Evolutionary conservation across 2,329 filamentous ascomycete species (phyloP), one percentile per base, ranked within the genome.

Genomic region (Lecanicillium sp.): DNA sequence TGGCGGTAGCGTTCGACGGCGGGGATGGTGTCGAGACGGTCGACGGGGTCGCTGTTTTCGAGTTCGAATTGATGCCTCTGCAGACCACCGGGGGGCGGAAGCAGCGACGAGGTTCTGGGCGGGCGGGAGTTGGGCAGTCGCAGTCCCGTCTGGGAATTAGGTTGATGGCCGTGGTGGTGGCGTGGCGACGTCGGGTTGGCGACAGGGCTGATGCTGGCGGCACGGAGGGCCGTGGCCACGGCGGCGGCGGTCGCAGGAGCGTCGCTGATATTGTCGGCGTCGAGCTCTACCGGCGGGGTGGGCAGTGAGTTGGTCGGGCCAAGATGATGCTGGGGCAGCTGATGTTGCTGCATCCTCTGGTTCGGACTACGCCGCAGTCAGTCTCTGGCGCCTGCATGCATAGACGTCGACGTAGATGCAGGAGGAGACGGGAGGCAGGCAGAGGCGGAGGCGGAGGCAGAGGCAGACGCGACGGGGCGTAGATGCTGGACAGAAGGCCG

Each of bases 91-190:
- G 45, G 45, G 29, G 68, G 63, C 36, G 69, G 67, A n/a, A 72
- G 60, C 45, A 74, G 62, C 37, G 71, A 73, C 26, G 70, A 72
- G 21, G 64, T 67, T 52, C 69, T 67, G 40, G 69, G 68, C 35
- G 66, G 64, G 36, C 64, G 65, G 40, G 61, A 51, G 15, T 60
- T 59, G 33, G 64, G 48, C 37, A 58, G 58, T 35, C 56, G 58
- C 50, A 62, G 58, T 54, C 59, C 56, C 51, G 60, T 54, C 35
- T 55, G n/a, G n/a, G n/a, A n/a, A n/a, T 55, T 48, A 54, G 58
- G 51, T 50, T 43, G 52, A 55, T 51, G 51, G 58, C 41, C 51
- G 53, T 47, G 51, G 53, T 30, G 29, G 6, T 11, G 32, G 1
- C 32, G 23, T 14, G 30, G 14, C 23, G 37, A n/a, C 26, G 20